Evolutionary conservation across 179 eudicot species (phyloP), one percentile per base, ranked within the genome.

Genomic region (Gypsophila paniculata): DNA sequence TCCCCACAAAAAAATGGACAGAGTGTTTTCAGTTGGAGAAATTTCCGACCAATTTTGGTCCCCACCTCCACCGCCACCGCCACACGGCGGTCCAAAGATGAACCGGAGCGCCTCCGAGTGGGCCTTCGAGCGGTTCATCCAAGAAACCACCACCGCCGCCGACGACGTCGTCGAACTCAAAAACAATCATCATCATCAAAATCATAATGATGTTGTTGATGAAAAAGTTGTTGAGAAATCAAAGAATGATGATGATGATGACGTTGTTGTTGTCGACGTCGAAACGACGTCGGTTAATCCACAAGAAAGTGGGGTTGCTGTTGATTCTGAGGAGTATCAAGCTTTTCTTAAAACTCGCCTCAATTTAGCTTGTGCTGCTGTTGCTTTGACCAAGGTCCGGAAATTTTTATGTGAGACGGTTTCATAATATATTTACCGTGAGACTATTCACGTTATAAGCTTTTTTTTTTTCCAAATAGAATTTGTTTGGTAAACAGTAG

Each of bases 361-460:
- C 51, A 80, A 91, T 85, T 75, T 94, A 76, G 99, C 99, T 7
- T 94, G 99, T 72, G 96, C 96, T 29, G 99, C 99, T 57, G 96
- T 91, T 42, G 99, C 99, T 63, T 60, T 86, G 85, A 83, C 90
- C 25, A 81, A 91, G 86, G 99, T 94, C 77, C 29, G 34, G 34
- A 29, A 29, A 29, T 29, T 29, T 4, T 29, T 29, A 29, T 29
- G 34, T 29, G 34, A 29, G 34, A 29, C 34, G 34, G 34, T 29
- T 29, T 29, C 4, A 29, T 29, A 4, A 29, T 29, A n/a, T n/a
- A n/a, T n/a, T n/a, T n/a, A n/a, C n/a, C n/a, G n/a, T n/a, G n/a
- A n/a, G n/a, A n/a, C n/a, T n/a, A n/a, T n/a, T n/a, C n/a, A n/a
- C n/a, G n/a, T n/a, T n/a, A n/a, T n/a, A n/a, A n/a, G n/a, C n/a